Evolutionary conservation across 345 rosid genomes (phyloP), one percentile per base, ranked within the genome.

Genomic region (Pugionium cornutum): DNA sequence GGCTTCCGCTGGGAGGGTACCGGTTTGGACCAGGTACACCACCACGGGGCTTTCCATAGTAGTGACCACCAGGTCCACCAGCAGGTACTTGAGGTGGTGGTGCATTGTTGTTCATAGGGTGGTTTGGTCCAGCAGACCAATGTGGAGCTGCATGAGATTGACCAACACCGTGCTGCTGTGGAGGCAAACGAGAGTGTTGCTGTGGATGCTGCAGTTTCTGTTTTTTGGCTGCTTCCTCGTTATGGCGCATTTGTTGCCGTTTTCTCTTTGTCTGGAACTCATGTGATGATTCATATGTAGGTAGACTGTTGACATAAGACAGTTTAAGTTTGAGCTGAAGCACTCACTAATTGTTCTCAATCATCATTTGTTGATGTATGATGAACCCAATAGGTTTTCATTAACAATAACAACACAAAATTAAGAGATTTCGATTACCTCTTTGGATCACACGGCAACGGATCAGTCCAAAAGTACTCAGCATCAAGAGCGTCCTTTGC

Each of bases 401-500:
- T 18, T 18, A 18, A 18, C 18, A 18, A 18, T 18, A 18, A 18
- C 18, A 18, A 18, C 18, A 18, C 18, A 44, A 30, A 27, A 31
- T n/a, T 27, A 52, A 40, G 6, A 31, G 49, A 37, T 53, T 53
- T 41, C 11, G 3, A 53, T 26, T 42, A 89, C 97, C 94, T 89
- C 76, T 88, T 92, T 7, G 98, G 98, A 61, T 92, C 96, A 64
- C 98, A 92, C 27, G 98, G 97, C 54, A 88, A 68, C 0, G 97
- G 98, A 48, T 92, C 97, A 52, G 90, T 75, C 98, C 98, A 92
- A 82, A 92, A 89, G 83, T 92, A 92, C 82, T 92, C 97, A 0
- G 97, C 97, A 71, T 88, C 97, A 45, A 92, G 89, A 35, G 97
- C 94, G 80, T 92, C 98, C 86, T 85, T 89, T 45, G 97, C 96